Conservation (phyloP, 2,329 filamentous ascomycete genomes). For the Diaporthe aspalathi region DNA sequence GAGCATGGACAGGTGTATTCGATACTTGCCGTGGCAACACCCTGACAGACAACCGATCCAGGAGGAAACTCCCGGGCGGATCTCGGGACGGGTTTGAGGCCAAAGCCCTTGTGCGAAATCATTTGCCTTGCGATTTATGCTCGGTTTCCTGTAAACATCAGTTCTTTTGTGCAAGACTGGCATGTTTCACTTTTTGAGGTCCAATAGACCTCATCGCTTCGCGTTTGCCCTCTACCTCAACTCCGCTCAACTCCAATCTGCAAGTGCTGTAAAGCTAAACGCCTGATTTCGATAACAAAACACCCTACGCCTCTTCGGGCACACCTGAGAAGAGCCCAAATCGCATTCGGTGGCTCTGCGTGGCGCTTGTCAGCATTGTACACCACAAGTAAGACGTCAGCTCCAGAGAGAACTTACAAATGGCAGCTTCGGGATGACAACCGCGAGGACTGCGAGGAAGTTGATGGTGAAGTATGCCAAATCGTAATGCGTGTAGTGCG, state of each 20-base stretch:
- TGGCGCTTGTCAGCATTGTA: slow-evolving; percentile 39
- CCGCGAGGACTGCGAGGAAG: slow-evolving; percentile 88
- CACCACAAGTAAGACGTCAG: background rate
- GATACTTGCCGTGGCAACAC: background rate
- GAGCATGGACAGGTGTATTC: background rate
- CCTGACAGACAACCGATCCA: background rate
- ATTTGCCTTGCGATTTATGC: slow-evolving; percentile 22
- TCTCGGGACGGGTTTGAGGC: background rate
- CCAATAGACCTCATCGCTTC: slow-evolving; percentile 23
- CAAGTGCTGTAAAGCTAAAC: slow-evolving; percentile 37
- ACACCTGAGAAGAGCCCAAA: slow-evolving; percentile 40
- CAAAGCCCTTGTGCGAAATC: background rate
- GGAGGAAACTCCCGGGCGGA: background rate
- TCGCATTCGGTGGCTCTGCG: slow-evolving; percentile 40
- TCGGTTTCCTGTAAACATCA: slow-evolving; percentile 25
- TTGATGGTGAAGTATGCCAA: slow-evolving; percentile 97
- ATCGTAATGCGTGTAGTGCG: slow-evolving; percentile 99
- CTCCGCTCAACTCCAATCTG: slow-evolving; percentile 37
- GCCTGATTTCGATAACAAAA: slow-evolving; percentile 37
- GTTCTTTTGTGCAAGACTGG: slow-evolving; percentile 22
- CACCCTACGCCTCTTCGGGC: slow-evolving; percentile 35
- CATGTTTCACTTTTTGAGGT: slow-evolving; percentile 30
- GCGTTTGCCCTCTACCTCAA: slow-evolving; percentile 25
- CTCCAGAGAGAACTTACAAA: slow-evolving; percentile 72
- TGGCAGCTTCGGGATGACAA: slow-evolving; percentile 96